Conservation (phyloP, 179 eudicot species). For the Amaranthus tricolor region DNA sequence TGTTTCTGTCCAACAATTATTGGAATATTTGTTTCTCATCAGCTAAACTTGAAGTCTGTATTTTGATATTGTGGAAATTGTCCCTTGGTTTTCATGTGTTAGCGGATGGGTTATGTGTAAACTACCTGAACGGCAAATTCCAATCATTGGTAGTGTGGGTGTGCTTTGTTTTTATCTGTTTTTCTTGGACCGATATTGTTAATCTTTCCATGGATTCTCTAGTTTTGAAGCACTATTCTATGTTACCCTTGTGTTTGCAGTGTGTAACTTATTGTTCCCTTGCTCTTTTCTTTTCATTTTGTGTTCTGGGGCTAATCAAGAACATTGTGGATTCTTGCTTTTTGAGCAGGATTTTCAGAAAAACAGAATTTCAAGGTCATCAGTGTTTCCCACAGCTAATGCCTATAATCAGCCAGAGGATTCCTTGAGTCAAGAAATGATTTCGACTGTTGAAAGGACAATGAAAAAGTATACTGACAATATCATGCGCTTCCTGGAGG, state of each 20-base stretch:
- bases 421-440: constrained; percentile 59
- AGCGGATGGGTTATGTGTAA: background rate
- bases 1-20: background rate
- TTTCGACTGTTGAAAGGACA: constrained; percentile 66
- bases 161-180: background rate
- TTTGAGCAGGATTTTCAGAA: constrained; percentile 73
- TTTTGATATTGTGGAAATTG: background rate
- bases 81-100: background rate
- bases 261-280: background rate
- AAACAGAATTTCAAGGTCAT: constrained; percentile 73
- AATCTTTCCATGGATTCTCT: background rate
- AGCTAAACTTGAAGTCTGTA: no score
- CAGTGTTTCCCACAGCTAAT: constrained; percentile 55
- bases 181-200: no score
- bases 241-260: background rate
- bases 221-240: background rate
- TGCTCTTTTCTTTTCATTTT: background rate
- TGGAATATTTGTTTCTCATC: background rate
- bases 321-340: background rate
- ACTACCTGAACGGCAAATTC: background rate
- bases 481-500: constrained; percentile 95
- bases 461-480: constrained; percentile 92
- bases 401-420: constrained; percentile 61
- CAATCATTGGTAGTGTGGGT: background rate
- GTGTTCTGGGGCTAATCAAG: background rate